Percentiles rank a stretch among this genome's conserved stretches.
Conservation (phyloP, 2,329 filamentous ascomycete species). For the Dissoconium aciculare region DNA sequence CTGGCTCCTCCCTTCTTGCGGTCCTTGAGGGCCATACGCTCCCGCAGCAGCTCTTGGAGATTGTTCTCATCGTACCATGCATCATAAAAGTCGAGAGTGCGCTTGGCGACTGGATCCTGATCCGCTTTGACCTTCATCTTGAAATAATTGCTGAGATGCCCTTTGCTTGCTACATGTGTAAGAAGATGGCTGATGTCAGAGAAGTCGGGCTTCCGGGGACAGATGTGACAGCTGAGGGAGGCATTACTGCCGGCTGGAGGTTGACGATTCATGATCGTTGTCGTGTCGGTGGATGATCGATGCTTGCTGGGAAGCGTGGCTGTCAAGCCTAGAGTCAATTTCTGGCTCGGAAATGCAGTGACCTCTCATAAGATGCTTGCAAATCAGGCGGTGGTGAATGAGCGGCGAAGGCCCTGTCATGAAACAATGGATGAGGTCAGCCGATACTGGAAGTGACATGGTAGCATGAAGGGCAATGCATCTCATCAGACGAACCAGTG, state of each 20-base stretch:
- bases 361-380: too few relatives aligned
- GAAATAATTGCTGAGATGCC: constrained; percentile 74
- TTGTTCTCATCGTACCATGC: constrained; percentile 61
- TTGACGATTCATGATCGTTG: constrained; percentile 17
- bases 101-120: constrained; percentile 40
- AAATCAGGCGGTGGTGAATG: too few relatives aligned
- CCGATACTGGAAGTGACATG: too few relatives aligned
- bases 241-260: constrained; percentile 34
- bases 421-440: too few relatives aligned
- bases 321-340: constrained; percentile 2
- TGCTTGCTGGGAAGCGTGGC: constrained; percentile 1
- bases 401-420: too few relatives aligned
- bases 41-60: constrained; percentile 58
- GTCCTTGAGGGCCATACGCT: constrained; percentile 64
- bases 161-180: constrained; percentile 83
- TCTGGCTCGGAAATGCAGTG: too few relatives aligned
- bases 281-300: constrained; percentile 8
- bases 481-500: constrained; percentile 13
- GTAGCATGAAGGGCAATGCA: too few relatives aligned
- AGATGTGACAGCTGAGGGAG: constrained; percentile 68
- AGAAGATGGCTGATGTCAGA: constrained; percentile 84
- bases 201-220: constrained; percentile 63
- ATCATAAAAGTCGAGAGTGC: constrained; percentile 53
- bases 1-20: constrained; percentile 28
- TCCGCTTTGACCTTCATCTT: constrained; percentile 60